phyloP scores from a whole-genome alignment of 2,329 filamentous ascomycete species.

The Talaromyces sp. region DNA sequence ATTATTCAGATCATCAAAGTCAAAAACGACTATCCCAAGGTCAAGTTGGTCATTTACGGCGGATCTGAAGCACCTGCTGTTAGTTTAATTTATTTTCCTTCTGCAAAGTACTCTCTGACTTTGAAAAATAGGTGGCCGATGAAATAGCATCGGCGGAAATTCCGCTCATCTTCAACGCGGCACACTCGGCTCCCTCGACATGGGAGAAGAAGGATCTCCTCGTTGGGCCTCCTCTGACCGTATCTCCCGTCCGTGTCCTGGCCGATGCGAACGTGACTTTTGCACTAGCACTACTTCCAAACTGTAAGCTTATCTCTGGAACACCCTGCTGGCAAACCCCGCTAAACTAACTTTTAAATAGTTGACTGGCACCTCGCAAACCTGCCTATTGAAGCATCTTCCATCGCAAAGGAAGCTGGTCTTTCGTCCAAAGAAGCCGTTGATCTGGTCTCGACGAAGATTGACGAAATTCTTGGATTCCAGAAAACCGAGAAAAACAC shows the following conservation, averaged over 20 bases:
- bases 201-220: slow-evolving; percentile 38
- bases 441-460: slow-evolving; percentile 36
- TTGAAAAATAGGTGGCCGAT: slow-evolving; percentile 28
- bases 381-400: slow-evolving; percentile 24
- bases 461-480: slow-evolving; percentile 40
- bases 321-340: not conserved
- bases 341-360: not conserved
- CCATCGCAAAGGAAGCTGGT: slow-evolving; percentile 11
- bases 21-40: slow-evolving; percentile 9
- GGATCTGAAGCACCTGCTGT: slow-evolving; percentile 33
- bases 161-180: slow-evolving; percentile 41
- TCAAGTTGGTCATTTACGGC: slow-evolving; percentile 32
- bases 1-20: slow-evolving; percentile 36
- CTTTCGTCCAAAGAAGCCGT: slow-evolving; percentile 23
- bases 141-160: slow-evolving; percentile 38
- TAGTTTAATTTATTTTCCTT: not conserved
- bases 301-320: not conserved
- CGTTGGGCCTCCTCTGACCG: slow-evolving; percentile 40
- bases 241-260: slow-evolving; percentile 36
- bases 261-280: slow-evolving; percentile 33
- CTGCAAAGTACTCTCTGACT: not conserved
- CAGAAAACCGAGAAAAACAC: slow-evolving; percentile 20
- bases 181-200: slow-evolving; percentile 26
- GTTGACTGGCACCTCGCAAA: slow-evolving; percentile 37
- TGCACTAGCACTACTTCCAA: slow-evolving; percentile 12